Evolutionary conservation across 176 grass and related monocot species (phyloP).

Genomic region (Eleusine indica): DNA sequence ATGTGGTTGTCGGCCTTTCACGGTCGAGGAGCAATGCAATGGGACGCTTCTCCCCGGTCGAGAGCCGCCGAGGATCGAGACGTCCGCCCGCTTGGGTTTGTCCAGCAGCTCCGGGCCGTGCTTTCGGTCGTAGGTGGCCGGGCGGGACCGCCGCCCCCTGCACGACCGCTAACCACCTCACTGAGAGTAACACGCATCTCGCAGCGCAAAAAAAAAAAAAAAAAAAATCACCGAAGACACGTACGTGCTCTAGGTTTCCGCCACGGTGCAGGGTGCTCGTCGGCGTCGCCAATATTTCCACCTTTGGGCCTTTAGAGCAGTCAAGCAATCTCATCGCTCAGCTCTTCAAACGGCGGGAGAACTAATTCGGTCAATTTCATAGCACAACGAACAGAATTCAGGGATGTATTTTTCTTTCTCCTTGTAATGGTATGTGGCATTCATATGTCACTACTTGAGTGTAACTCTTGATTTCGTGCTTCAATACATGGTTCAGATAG

Average conservation of each 20-base stretch:
- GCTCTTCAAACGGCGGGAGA: too few relatives aligned
- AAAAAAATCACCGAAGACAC: neutral
- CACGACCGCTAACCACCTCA: neutral
- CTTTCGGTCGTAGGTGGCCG: too few relatives aligned
- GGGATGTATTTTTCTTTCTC: too few relatives aligned
- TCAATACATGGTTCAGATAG: too few relatives aligned
- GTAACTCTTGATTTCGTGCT: too few relatives aligned
- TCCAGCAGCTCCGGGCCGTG: neutral
- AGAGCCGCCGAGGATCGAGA: neutral
- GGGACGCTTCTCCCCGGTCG: neutral
- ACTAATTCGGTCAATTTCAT: too few relatives aligned
- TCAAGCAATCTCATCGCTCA: too few relatives aligned
- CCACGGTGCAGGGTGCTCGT: neutral
- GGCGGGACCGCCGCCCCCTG: too few relatives aligned
- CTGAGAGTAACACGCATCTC: neutral
- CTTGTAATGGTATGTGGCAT: too few relatives aligned
- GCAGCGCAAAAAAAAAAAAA: neutral
- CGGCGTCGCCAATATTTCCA: neutral
- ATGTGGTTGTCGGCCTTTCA: neutral
- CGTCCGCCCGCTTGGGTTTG: neutral
- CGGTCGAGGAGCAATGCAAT: neutral
- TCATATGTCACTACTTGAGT: too few relatives aligned
- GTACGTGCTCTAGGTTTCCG: neutral
- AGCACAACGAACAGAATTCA: too few relatives aligned
- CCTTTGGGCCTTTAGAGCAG: too few relatives aligned